Conservation (phyloP, 164 flowering plant species). For the Saururus chinensis region DNA sequence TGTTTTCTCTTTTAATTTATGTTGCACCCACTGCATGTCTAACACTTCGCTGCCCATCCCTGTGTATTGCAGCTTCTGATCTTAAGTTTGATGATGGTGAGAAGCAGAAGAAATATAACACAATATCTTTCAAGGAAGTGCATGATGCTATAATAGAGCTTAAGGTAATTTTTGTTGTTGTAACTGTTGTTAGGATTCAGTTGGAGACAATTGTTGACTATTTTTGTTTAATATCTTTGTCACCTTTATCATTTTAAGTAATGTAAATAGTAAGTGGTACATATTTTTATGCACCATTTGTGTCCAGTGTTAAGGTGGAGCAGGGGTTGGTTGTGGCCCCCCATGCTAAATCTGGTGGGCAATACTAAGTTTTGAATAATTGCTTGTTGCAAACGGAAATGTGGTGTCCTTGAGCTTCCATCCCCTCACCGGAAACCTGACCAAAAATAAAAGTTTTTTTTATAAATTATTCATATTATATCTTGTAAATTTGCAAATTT, state of each 20-base stretch:
- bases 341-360: not conserved
- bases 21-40: not conserved
- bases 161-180: constrained; percentile 41
- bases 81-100: constrained; percentile 71
- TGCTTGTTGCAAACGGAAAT: not conserved
- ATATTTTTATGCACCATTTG: not conserved
- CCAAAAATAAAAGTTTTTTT: too few relatives aligned
- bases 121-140: constrained; percentile 63
- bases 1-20: too few relatives aligned
- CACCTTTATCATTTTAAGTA: not conserved
- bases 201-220: not conserved
- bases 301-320: not conserved
- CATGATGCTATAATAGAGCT: constrained; percentile 45
- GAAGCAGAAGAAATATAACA: constrained; percentile 57
- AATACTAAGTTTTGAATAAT: not conserved
- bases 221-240: too few relatives aligned
- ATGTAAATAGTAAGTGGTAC: too few relatives aligned
- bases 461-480: too few relatives aligned
- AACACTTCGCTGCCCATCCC: not conserved
- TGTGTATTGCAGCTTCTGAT: constrained; percentile 55
- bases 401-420: not conserved
- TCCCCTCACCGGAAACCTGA: too few relatives aligned
- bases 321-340: not conserved
- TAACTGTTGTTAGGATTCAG: not conserved
- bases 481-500: too few relatives aligned